A percentile compares a stretch with the other conserved stretches of the same genome.
Conservation (phyloP, 768 basidiomycete species). For the Lepiota brunneoincarnata region DNA sequence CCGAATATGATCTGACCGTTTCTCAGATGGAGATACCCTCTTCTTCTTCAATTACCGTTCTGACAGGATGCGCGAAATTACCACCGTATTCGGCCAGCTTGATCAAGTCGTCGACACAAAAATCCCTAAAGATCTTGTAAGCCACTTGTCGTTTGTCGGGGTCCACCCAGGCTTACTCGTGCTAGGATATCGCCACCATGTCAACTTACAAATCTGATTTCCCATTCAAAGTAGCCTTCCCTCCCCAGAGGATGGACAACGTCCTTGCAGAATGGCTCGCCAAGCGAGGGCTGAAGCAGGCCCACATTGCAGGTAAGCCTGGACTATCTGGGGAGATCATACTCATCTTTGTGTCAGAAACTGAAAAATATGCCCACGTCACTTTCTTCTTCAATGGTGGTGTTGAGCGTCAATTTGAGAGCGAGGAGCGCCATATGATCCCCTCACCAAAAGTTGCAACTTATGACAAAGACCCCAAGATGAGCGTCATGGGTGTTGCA, state of each 20-base stretch:
- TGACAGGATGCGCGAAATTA: conserved; percentile 92
- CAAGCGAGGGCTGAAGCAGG: conserved; percentile 77
- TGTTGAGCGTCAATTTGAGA: conserved; percentile 85
- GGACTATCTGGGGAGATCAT: neutral
- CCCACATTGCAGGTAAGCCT: conserved; percentile 75
- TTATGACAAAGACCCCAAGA: conserved; percentile 87
- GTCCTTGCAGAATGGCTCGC: conserved; percentile 92
- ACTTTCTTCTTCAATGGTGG: conserved; percentile 99
- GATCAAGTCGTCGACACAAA: conserved; percentile 84
- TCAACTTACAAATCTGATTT: conserved; percentile 90
- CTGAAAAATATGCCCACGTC: conserved; percentile 97
- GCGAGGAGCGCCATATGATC: conserved; percentile 85
- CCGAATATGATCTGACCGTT: neutral
- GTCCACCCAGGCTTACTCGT: neutral
- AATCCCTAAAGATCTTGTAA: conserved; percentile 76
- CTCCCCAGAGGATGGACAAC: conserved; percentile 92
- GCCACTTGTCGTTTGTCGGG: conserved; percentile 20
- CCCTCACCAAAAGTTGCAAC: conserved; percentile 93
- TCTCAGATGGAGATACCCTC: conserved; percentile 76
- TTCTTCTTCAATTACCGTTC: conserved; percentile 99
- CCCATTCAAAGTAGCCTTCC: conserved; percentile 88
- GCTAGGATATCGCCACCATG: conserved; percentile 87
- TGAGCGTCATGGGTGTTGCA: conserved; percentile 87
- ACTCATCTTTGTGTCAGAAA: conserved; percentile 47
- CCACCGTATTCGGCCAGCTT: conserved; percentile 72